Conservation (phyloP, 2,329 filamentous ascomycete species). For the Elsinoe batatas region DNA sequence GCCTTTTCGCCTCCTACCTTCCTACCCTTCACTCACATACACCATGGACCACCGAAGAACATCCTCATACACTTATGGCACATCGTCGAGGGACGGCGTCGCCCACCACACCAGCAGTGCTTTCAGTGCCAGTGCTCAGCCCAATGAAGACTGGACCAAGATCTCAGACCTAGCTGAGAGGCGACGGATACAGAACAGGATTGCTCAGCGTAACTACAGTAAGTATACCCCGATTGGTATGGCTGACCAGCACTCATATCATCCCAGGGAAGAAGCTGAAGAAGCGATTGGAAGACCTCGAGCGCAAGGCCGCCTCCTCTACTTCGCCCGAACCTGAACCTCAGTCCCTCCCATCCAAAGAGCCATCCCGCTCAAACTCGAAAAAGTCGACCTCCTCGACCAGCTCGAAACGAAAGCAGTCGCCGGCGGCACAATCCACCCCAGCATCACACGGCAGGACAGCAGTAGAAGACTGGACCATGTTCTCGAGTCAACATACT, state of each 20-base stretch:
- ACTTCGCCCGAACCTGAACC: slow-evolving; percentile 52
- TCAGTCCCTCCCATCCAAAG: slow-evolving; percentile 14
- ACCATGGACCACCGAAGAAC: slow-evolving; percentile 10
- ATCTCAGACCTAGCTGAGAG: slow-evolving; percentile 94
- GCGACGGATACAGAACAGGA: slow-evolving; percentile 89
- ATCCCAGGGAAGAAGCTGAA: slow-evolving; percentile 77
- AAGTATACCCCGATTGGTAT: slow-evolving; percentile 31
- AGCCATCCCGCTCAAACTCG: slow-evolving; percentile 2
- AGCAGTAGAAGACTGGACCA: slow-evolving; percentile 47
- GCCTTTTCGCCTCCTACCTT: neutral
- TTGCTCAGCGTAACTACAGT: slow-evolving; percentile 97
- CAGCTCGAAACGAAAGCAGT: slow-evolving; percentile 7
- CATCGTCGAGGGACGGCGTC: neutral
- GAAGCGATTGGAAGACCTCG: slow-evolving; percentile 76
- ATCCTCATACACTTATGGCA: slow-evolving; percentile 11
- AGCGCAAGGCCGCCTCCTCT: slow-evolving; percentile 61
- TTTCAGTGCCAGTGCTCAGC: slow-evolving; percentile 87
- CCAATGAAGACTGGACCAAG: slow-evolving; percentile 98
- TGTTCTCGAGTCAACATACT: slow-evolving; percentile 57
- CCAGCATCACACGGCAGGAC: slow-evolving; percentile 2
- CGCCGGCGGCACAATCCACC: neutral
- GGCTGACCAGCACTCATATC: slow-evolving; percentile 18
- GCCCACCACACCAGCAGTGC: slow-evolving; percentile 63
- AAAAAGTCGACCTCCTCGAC: neutral
- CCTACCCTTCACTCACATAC: neutral